Conservation (phyloP, 805 yeast genomes). For the Suhomyces pyralidae region DNA sequence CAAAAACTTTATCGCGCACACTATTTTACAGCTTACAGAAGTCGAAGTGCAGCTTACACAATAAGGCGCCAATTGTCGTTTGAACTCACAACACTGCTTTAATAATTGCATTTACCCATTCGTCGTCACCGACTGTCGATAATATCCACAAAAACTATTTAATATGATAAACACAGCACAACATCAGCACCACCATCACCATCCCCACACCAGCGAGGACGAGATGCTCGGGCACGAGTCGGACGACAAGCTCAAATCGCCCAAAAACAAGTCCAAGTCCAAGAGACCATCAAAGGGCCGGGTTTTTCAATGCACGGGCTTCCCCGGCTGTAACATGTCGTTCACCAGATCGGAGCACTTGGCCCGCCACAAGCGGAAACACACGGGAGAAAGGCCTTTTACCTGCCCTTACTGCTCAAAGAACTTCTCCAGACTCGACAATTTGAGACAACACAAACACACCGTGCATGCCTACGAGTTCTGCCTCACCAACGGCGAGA, state of each 20-base stretch:
- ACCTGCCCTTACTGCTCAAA: constrained; percentile 80
- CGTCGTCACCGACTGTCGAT: background rate
- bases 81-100: background rate
- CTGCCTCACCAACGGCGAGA: constrained; percentile 10
- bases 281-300: constrained; percentile 52
- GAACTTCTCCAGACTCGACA: constrained; percentile 79
- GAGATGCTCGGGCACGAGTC: background rate
- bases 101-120: background rate
- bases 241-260: background rate
- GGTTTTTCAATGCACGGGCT: constrained; percentile 82
- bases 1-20: background rate
- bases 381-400: constrained; percentile 93
- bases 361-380: constrained; percentile 89
- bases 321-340: constrained; percentile 81
- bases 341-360: constrained; percentile 90
- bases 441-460: constrained; percentile 86
- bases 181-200: constrained; percentile 3
- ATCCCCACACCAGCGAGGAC: constrained; percentile 1
- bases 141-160: background rate
- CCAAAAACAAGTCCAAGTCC: constrained; percentile 2
- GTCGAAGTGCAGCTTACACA: no score
- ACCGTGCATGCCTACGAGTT: constrained; percentile 53
- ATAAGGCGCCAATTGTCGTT: background rate
- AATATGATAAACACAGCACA: constrained; percentile 3
- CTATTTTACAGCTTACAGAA: background rate